Evolutionary conservation across 495 filamentous ascomycete species (phyloP), one percentile per base, ranked within the genome.

Genomic region (Lophiostoma macrostomum): DNA sequence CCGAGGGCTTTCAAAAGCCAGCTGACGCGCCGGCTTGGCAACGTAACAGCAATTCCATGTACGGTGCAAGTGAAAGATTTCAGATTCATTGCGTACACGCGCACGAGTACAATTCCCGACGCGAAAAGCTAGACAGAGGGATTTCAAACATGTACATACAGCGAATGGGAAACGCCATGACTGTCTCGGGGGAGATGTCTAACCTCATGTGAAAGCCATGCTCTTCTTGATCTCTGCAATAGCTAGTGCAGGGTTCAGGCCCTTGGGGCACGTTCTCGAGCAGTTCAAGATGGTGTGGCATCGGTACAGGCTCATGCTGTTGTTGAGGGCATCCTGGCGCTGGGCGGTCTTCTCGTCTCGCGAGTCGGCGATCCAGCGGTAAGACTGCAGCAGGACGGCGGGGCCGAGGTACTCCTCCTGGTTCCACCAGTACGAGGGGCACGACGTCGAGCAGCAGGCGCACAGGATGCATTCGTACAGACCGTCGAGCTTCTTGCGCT

Each of bases 341-440:
- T 94, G 82, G 57, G 78, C 81, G 67, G 77, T 91, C 67, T 77
- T 79, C 82, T 96, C 86, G 70, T 98, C 93, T 64, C 93, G 82
- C 8, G 84, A 89, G 70, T 98, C 93, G 55, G 83, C 85, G 55
- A 98, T 73, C 93, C 93, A 98, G 53, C 93, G 82, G 82, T 96
- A 98, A 13, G 89, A 93, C 72, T 98, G 93, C 46, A 98, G 77
- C 36, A 98, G 85, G 53, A 98, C 87, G 51, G 93, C 93, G 28
- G 93, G 93, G 52, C 93, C 93, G 23, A 98, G 87, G 79, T 97
- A 98, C 70, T 97, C 90, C 73, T 95, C 89, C 64, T 81, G 82
- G 77, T 98, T 98, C 93, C 93, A 98, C 93, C 93, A 98, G 80
- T 98, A 98, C 6, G 87, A 93, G 2, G 93, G 93, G 77, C 93